A percentile compares a stretch with the other conserved stretches of the same genome.
Conservation (phyloP, 2,329 filamentous ascomycete species). For the Pseudogymnoascus sp. region DNA sequence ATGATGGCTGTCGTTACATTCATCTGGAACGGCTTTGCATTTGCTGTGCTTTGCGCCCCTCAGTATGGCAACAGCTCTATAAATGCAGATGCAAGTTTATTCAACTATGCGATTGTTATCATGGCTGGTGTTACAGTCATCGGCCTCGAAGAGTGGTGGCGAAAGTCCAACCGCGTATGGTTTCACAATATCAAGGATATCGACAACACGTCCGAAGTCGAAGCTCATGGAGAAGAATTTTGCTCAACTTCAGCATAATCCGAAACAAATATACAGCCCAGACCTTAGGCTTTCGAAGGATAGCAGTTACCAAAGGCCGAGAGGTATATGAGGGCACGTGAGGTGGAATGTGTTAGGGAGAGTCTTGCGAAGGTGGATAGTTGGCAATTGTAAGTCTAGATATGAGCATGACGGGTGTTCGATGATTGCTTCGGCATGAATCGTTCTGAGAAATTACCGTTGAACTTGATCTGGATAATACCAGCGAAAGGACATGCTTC, state of each 20-base stretch:
- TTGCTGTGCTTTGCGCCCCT: slow-evolving; percentile 11
- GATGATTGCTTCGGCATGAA: slow-evolving; percentile 11
- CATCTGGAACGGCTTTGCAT: slow-evolving; percentile 12
- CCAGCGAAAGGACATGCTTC: slow-evolving; percentile 10
- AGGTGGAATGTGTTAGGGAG: neutral
- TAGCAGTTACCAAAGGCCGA: neutral
- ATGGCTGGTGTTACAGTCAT: slow-evolving; percentile 12
- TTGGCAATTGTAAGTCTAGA: neutral
- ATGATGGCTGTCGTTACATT: slow-evolving; percentile 9
- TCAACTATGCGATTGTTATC: slow-evolving; percentile 12
- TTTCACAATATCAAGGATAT: slow-evolving; percentile 18
- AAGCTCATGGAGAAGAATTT: neutral
- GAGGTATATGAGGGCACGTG: neutral
- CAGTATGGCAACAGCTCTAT: slow-evolving; percentile 10
- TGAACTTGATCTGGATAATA: slow-evolving; percentile 23
- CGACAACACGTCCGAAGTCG: neutral
- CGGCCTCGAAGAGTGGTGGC: slow-evolving; percentile 11
- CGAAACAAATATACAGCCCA: neutral
- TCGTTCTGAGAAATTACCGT: slow-evolving; percentile 12
- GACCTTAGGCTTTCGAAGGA: neutral
- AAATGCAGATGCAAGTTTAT: slow-evolving; percentile 8
- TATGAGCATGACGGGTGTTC: slow-evolving; percentile 11
- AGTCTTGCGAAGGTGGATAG: neutral
- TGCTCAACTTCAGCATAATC: neutral
- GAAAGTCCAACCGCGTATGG: slow-evolving; percentile 10